Base-by-base conservation (phyloP, 305 asterid species). In the Rubia tinctorum region DNA sequence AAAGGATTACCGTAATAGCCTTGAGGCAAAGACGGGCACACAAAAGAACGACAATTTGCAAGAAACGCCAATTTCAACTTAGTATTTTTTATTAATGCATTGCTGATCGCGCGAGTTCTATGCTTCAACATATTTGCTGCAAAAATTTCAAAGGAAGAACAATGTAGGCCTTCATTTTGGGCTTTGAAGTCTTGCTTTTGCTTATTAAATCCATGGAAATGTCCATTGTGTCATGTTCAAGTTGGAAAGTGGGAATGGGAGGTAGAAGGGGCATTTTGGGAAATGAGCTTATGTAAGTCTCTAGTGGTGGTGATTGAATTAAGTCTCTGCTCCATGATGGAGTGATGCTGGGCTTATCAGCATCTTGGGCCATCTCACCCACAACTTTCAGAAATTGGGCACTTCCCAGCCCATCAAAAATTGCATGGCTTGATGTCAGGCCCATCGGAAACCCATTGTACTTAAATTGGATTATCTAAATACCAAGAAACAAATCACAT, bases 371-470 rank as follows among this genome's bases (percentile, higher is more conserved):
- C 9, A 81, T 42, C 51, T 87, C 88, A 6, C 89, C 89, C 0
- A 85, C 85, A 14, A 88, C 89, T 17, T 83, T 83, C n/a, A 87
- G 69, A 75, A 85, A 87, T 56, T 87, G 91, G n/a, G 91, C 89
- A 23, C 88, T 88, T 68, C 91, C 88, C 8, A 87, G 76, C 22
- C 91, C 91, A 20, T 83, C 88, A 58, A 86, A 80, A 22, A 83
- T 69, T 74, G 80, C 73, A 71, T 85, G 91, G 79, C 85, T 80
- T 45, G 85, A 85, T 62, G 79, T 77, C 13, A 87, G n/a, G n/a
- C n/a, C n/a, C 66, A 87, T 79, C 44, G 78, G 86, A 66, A 83
- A 83, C n/a, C 17, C 91, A 0, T 71, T 60, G 55, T 86, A 86
- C 30, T 61, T 71, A 45, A 84, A 82, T 74, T 81, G 73, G 7